Percentiles rank a stretch among this genome's conserved stretches.
Conservation (phyloP, 2,329 filamentous ascomycete genomes). For the Talaromyces sp. region DNA sequence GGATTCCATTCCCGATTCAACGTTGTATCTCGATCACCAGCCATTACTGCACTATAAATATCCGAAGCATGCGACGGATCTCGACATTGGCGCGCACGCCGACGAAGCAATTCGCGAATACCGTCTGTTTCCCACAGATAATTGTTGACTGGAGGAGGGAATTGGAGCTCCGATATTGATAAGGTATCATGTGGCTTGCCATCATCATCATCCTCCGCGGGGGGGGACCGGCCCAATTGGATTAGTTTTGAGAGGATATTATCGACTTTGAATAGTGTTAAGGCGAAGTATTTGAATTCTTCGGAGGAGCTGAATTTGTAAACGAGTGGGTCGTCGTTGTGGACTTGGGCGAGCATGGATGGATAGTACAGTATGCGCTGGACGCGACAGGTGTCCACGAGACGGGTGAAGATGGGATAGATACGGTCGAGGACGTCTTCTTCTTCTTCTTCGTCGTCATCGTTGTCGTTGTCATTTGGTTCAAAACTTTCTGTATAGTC, state of each 20-base stretch:
- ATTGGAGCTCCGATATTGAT: slow-evolving; percentile 18
- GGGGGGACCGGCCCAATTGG: background rate
- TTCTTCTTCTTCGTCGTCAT: background rate
- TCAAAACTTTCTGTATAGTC: background rate
- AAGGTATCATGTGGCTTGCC: background rate
- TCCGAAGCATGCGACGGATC: slow-evolving; percentile 1
- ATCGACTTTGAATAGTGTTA: slow-evolving; percentile 24
- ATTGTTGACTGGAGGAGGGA: slow-evolving; percentile 16
- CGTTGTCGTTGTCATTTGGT: background rate
- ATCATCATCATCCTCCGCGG: background rate
- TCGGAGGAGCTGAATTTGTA: slow-evolving; percentile 25
- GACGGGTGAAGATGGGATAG: slow-evolving; percentile 18
- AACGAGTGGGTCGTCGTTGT: slow-evolving; percentile 10
- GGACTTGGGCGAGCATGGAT: slow-evolving; percentile 21
- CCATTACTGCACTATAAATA: background rate
- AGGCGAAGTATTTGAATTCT: slow-evolving; percentile 27
- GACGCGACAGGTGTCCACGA: slow-evolving; percentile 25
- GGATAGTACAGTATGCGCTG: slow-evolving; percentile 28
- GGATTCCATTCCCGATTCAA: slow-evolving; percentile 1
- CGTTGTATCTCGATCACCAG: background rate
- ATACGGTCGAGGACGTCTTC: slow-evolving; percentile 14
- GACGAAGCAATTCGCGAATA: slow-evolving; percentile 14
- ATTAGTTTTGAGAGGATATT: slow-evolving; percentile 2
- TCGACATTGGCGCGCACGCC: slow-evolving; percentile 11
- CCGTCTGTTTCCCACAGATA: slow-evolving; percentile 12